Base-by-base conservation (phyloP, 2,329 filamentous ascomycete species). In the Bipolaris sorokiniana region DNA sequence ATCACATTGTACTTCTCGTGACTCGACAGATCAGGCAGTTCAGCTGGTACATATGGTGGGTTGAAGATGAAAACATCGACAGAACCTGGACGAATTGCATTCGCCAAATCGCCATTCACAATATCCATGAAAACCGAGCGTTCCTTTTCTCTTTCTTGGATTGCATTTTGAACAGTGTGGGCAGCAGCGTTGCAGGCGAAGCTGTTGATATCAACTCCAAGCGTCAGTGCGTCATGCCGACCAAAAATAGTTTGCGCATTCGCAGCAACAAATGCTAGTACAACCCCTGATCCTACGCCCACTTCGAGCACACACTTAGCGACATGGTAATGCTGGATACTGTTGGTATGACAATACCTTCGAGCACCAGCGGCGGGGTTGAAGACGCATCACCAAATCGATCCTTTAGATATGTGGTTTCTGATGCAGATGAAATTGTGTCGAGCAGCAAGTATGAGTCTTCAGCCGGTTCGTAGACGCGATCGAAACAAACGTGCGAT, bases 361-460 rank as follows among this genome's bases (percentile, higher is more conserved):
- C 40, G n/a, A 96, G 81, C 28, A 97, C 82, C 1, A 97, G 77
- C 1, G 83, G 76, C 1, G 80, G 64, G 49, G 59, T 60, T 10
- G 54, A 53, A 9, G 61, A 59, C 11, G 44, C 41, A 36, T 52
- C 47, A n/a, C 54, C 42, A 72, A 97, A 96, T 41, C 85, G 85
- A 5, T 77, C 56, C 16, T 81, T 81, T 18, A 97, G 85, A 76
- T 92, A 97, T 22, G 79, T 65, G 3, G 82, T 85, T 77, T 97
- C 92, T 2, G 84, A 75, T 0, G 81, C 57, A 1, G 88, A 89
- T 0, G 93, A 94, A 42, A 99, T 84, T 0, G 93, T 96, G 79
- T 99, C 94, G 28, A 99, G 86, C 47, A 99, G 85, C 42, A 99
- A 86, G 74, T 92, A 99, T 5, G 93, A 97, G 80, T 99, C 95